Conservation (phyloP, 2,329 filamentous ascomycete genomes). For the Hymenoscyphus repandus region DNA sequence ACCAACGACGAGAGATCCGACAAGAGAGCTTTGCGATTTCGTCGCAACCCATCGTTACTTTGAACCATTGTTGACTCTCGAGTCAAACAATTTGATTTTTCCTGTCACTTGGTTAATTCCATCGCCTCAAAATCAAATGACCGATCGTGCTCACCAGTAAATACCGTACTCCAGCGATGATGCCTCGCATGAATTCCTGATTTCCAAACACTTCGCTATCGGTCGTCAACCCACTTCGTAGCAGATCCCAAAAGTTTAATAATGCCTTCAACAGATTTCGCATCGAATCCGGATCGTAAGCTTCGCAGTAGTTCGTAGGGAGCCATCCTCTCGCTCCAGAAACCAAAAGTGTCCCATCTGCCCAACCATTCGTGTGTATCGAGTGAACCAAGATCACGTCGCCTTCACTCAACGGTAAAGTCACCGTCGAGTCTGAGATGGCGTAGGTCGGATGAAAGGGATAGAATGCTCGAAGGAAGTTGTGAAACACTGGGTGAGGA, state of each 20-base stretch:
- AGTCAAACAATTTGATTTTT: constrained; percentile 82
- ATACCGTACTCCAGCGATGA: constrained; percentile 88
- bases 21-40: constrained; percentile 78
- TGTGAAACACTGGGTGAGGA: constrained; percentile 71
- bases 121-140: background rate
- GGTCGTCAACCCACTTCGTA: constrained; percentile 70
- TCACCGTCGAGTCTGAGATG: constrained; percentile 79
- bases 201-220: constrained; percentile 77
- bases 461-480: constrained; percentile 91
- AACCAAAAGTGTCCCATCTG: constrained; percentile 83
- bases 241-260: constrained; percentile 86
- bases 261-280: constrained; percentile 78
- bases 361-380: constrained; percentile 97
- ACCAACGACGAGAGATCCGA: constrained; percentile 87
- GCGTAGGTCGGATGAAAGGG: constrained; percentile 78
- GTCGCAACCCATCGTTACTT: constrained; percentile 68
- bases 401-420: constrained; percentile 80
- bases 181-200: constrained; percentile 89
- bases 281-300: constrained; percentile 87
- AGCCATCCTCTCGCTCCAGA: constrained; percentile 90
- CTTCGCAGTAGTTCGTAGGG: constrained; percentile 96
- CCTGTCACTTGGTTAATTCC: constrained; percentile 45
- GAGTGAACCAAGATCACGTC: constrained; percentile 94
- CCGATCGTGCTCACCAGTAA: constrained; percentile 62
- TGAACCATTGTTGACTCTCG: constrained; percentile 73